phyloP scores from a whole-genome alignment of 306 rosid species.

The Inga leiocalycina region DNA sequence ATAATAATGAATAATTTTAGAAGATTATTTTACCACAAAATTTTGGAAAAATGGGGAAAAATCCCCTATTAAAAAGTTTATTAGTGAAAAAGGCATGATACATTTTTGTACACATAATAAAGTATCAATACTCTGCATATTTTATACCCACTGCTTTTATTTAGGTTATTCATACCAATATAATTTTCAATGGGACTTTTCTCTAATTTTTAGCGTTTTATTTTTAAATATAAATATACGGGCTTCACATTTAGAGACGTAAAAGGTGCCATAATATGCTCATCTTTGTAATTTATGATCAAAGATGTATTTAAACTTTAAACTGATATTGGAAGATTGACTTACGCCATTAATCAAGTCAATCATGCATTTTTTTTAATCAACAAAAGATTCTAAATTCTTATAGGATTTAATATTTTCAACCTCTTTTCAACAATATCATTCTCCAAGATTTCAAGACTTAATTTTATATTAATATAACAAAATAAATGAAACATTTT shows the following conservation, averaged over 20 bases:
- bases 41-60: no score
- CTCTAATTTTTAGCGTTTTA: no score
- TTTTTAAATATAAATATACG: no score
- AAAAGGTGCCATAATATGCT: neutral
- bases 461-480: neutral
- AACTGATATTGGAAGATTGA: neutral
- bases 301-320: neutral
- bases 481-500: neutral
- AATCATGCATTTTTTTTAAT: neutral
- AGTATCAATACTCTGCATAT: no score
- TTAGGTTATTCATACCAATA: no score
- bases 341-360: neutral
- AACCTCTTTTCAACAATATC: neutral
- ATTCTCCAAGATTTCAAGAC: neutral
- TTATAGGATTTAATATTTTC: neutral
- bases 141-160: no score
- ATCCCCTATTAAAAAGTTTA: no score
- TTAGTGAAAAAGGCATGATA: no score
- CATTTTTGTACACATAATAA: no score
- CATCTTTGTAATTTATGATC: neutral
- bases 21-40: no score
- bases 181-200: no score
- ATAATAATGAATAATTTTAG: no score
- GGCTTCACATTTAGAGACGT: neutral
- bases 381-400: neutral